These are phyloP conservation scores for Naganishia antarctica DNA, from an alignment of 768 basidiomycete genomes.

Conservation along the genomic window DNA sequence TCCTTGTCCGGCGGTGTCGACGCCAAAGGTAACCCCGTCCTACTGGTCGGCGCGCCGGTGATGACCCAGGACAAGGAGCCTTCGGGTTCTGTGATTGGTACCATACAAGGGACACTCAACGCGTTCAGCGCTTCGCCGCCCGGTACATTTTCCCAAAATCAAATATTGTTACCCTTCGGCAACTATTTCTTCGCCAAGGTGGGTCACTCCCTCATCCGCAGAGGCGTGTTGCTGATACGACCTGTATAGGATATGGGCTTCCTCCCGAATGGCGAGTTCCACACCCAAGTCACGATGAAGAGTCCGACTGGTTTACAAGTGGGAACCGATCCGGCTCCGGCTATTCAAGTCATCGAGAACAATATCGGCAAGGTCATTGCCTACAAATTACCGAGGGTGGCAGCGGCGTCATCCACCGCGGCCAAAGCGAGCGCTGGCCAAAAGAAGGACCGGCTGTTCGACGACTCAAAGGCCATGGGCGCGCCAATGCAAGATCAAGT, in stretches of 20 bases:
- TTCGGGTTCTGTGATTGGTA: too few species aligned
- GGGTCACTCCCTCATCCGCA: neutral
- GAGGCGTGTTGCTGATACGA: conserved; percentile 1
- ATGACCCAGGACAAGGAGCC: neutral
- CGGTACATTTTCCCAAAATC: neutral
- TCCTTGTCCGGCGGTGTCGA: neutral
- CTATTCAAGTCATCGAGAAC: neutral
- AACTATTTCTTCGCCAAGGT: conserved; percentile 8
- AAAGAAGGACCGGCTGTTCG: too few species aligned
- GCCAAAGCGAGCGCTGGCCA: too few species aligned
- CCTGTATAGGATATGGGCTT: neutral
- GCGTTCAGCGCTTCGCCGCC: neutral
- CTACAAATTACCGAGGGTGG: neutral
- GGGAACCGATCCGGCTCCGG: too few species aligned
- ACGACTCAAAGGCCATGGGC: neutral
- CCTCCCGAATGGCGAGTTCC: neutral
- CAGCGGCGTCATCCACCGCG: too few species aligned
- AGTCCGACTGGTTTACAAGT: conserved; percentile 17
- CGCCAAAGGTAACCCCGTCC: neutral
- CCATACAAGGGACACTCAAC: too few species aligned
- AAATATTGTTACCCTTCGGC: neutral
- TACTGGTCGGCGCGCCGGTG: neutral
- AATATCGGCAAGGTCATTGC: conserved; percentile 15
- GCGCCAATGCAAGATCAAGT: conserved; percentile 12
- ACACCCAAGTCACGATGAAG: conserved; percentile 15